Evolutionary conservation across 768 basidiomycete species (phyloP), one percentile per base, ranked within the genome.

Genomic region (Boletus insuetus): DNA sequence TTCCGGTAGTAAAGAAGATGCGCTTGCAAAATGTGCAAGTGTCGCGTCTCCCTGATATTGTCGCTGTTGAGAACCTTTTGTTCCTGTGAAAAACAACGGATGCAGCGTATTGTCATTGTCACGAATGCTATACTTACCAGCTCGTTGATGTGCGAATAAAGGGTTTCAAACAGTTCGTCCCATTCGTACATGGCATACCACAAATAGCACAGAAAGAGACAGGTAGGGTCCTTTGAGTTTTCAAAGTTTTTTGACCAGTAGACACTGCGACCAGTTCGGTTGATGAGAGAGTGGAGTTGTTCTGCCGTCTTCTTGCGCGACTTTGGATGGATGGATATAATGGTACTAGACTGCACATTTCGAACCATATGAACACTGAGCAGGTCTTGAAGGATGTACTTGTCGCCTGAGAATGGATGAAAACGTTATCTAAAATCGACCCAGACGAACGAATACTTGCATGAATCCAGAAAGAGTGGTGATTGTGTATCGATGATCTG

Each of bases 161-260:
- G 63, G 6, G 66, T 60, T 63, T 84, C 82, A 31, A 84, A 72
- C 4, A 80, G 70, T 62, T 85, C 82, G 51, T 85, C 84, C 82
- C 84, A 85, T 2, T 81, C 74, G 59, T 85, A 85, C 20, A 84
- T 66, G 1, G 80, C 77, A 59, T 83, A 82, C 84, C 84, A 85
- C 44, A 85, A 65, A 26, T 78, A 70, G 40, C 78, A 74, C 7
- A 85, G 58, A 43, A 84, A 70, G 10, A 84, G 60, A 52, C 83
- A 82, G 0, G 82, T 85, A 8, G 83, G 80, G 53, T 84, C 83
- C 6, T 68, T 71, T 47, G 49, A 60, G 6, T 19, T 53, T 0
- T 26, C 0, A 17, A 69, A 72, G n/a, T 62, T 60, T 34, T 70
- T 70, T 22, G 54, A 55, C 68, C 69, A 70, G 47, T 70, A 73